Conservation (phyloP, 2,329 filamentous ascomycete species). For the Arthrinium puccinioides region DNA sequence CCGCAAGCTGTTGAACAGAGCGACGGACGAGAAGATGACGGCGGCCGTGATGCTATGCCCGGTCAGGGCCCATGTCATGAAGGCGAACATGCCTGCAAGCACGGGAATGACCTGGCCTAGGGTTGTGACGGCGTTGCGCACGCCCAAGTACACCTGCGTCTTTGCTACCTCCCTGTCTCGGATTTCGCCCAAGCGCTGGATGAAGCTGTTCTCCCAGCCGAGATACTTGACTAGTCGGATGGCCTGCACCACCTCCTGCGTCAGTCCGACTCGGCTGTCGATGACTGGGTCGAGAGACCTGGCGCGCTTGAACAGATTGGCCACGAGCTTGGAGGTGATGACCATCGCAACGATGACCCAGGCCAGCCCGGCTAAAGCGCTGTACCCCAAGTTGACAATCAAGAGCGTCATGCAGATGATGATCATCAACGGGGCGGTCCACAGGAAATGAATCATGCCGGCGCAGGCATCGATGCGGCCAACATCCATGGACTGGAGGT, state of each 20-base stretch:
- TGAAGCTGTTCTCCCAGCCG: slow-evolving; percentile 81
- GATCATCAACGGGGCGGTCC: slow-evolving; percentile 73
- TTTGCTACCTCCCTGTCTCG: slow-evolving; percentile 65
- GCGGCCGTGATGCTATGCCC: slow-evolving; percentile 65
- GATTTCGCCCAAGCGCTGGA: slow-evolving; percentile 64
- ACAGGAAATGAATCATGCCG: slow-evolving; percentile 82
- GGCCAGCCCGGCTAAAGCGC: slow-evolving; percentile 75
- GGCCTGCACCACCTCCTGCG: slow-evolving; percentile 79
- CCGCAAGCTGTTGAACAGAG: slow-evolving; percentile 81
- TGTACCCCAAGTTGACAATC: slow-evolving; percentile 77
- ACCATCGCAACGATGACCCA: slow-evolving; percentile 71
- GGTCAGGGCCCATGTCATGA: slow-evolving; percentile 66
- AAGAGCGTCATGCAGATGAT: slow-evolving; percentile 72
- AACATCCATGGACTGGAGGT: slow-evolving; percentile 86
- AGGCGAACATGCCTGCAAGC: slow-evolving; percentile 87
- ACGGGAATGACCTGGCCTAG: slow-evolving; percentile 76
- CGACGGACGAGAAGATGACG: slow-evolving; percentile 79
- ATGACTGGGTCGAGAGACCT: slow-evolving; percentile 81
- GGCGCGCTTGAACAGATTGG: slow-evolving; percentile 63
- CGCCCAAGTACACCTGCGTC: slow-evolving; percentile 70
- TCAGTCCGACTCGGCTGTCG: slow-evolving; percentile 79
- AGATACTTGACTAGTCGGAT: slow-evolving; percentile 92
- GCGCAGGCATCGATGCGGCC: slow-evolving; percentile 81
- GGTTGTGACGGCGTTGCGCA: slow-evolving; percentile 73
- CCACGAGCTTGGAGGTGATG: slow-evolving; percentile 65